These are phyloP conservation scores for Fraxinus angustifolia DNA, from an alignment of 305 asterid species.

Conservation along the genomic window DNA sequence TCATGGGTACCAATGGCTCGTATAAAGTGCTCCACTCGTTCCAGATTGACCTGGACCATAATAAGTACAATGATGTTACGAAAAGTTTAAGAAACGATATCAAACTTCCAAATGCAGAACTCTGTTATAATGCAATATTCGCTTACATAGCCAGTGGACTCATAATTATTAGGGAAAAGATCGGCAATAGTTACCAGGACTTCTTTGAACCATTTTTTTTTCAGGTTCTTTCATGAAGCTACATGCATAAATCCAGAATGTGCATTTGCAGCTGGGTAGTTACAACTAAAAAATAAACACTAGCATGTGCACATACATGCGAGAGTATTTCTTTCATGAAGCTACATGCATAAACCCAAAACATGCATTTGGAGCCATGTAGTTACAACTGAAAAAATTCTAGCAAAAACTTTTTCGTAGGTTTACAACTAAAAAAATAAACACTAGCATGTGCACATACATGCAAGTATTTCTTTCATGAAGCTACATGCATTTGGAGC, in stretches of 20 bases:
- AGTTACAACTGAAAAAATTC: not conserved
- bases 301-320: not conserved
- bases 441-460: not conserved
- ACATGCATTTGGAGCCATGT: not conserved
- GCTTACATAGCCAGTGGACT: conserved; percentile 2
- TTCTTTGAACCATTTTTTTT: not conserved
- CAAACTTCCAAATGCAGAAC: not conserved
- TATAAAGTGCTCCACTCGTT: conserved; percentile 45
- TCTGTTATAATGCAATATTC: conserved; percentile 1
- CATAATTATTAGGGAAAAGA: not conserved
- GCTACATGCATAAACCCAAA: not conserved
- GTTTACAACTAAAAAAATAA: not conserved
- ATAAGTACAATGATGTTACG: not conserved
- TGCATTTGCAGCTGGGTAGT: not conserved
- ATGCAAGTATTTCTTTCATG: not conserved
- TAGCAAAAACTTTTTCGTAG: not conserved
- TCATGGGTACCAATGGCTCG: conserved; percentile 48
- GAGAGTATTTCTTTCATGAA: not conserved
- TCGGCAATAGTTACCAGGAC: not conserved
- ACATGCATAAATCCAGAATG: not conserved
- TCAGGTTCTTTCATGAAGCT: not conserved
- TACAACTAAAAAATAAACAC: not conserved
- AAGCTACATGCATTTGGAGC: not conserved
- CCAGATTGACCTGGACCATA: conserved; percentile 47
- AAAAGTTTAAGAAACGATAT: not conserved